Conservation (phyloP, 805 yeast species). For the Tetrapisispora taiwanensis region DNA sequence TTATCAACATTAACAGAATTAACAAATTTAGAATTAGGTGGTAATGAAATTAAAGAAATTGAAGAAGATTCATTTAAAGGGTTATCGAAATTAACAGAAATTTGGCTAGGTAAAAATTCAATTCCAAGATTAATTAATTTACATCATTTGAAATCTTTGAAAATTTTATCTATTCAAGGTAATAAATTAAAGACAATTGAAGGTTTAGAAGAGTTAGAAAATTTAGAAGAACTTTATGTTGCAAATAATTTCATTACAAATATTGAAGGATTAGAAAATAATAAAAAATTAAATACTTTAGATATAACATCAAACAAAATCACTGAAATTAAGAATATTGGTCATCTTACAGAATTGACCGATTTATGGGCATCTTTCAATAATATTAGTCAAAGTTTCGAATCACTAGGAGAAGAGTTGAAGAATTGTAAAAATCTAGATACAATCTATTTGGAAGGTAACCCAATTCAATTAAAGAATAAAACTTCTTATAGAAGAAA, state of each 20-base stretch:
- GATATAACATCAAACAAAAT: constrained; percentile 77
- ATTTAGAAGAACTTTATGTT: constrained; percentile 76
- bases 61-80: constrained; percentile 35
- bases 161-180: constrained; percentile 78
- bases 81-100: constrained; percentile 50
- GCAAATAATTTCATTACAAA: constrained; percentile 72
- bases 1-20: constrained; percentile 47
- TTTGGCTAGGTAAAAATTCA: constrained; percentile 90
- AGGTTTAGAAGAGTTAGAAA: constrained; percentile 61
- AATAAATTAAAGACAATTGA: constrained; percentile 71
- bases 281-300: constrained; percentile 54
- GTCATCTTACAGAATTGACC: constrained; percentile 60
- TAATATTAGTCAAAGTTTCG: constrained; percentile 49
- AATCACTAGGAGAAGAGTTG: constrained; percentile 57
- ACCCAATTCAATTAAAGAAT: constrained; percentile 68
- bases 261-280: constrained; percentile 70
- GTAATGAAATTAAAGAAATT: constrained; percentile 52
- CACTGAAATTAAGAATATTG: constrained; percentile 48
- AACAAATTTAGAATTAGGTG: constrained; percentile 78
- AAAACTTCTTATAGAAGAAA: constrained; percentile 83
- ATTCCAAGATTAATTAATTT: constrained; percentile 59
- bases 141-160: constrained; percentile 46
- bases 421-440: constrained; percentile 55
- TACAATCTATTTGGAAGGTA: constrained; percentile 89
- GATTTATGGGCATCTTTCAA: constrained; percentile 93